Base-by-base conservation (phyloP, 495 filamentous ascomycete genomes). In the Penicillium cinerascens region DNA sequence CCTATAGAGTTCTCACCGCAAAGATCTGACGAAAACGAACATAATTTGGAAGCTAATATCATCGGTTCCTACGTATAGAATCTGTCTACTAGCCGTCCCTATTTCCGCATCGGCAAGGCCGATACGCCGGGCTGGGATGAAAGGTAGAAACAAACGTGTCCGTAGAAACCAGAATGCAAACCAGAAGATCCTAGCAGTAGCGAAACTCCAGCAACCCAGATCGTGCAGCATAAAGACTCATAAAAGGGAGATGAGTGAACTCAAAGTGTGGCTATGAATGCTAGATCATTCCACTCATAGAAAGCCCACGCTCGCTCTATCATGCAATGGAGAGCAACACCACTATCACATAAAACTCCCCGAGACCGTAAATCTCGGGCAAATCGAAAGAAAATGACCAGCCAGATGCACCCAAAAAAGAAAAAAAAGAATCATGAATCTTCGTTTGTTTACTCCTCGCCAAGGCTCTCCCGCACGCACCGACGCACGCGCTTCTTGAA, bases 391-490 rank as follows among this genome's bases (percentile, higher is more conserved):
- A 20, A 17, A 47, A 54, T 36, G 44, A 47, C 59, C 50, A 58
- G 26, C 47, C 54, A 55, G 36, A 64, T 60, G 52, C 64, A 56
- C 54, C 52, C 27, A 48, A 44, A 26, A 29, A 39, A 46, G 22
- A 29, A 39, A 46, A 44, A 50, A 44, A 43, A 39, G 16, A 49
- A 49, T 21, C 35, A 37, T 40, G 22, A 17, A 41, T 44, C 20
- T 22, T 21, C 22, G 22, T 23, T 39, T n/a, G n/a, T n/a, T 39
- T 39, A 85, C 29, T 84, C 85, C 70, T 90, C 89, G 9, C 87
- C 91, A 61, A 92, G 68, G 64, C 92, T 97, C 66, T 86, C 86
- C 65, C 89, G 77, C 5, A 97, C 92, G 61, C 86, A 87, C 71
- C 82, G 82, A 56, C 88, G 74, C 55, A 88, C 89, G 35, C 82